Evolutionary conservation across 1,139 yeast species (phyloP), one percentile per base, ranked within the genome.

Genomic region (Eremothecium sinecaudum): DNA sequence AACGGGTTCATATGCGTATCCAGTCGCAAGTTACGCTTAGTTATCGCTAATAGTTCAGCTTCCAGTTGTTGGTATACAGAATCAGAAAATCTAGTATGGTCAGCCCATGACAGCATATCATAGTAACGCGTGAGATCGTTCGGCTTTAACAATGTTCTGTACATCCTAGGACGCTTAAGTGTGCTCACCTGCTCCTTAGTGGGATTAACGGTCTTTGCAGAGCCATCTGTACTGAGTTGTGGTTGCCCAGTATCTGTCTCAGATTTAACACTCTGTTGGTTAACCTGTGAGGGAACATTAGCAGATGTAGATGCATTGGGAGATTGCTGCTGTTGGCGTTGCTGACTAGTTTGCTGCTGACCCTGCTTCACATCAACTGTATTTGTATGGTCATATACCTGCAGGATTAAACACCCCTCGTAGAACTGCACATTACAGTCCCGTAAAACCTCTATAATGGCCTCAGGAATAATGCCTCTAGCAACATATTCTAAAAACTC

Each of bases 401-500:
- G 84, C 34, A 90, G 59, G 13, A 90, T 82, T 27, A 87, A 64
- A 52, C 94, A 83, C 0, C 97, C 96, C 56, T 87, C 96, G 54
- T 83, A 87, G 34, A 83, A 71, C 39, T 75, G 72, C 19, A 87
- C 73, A 11, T 87, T 79, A 30, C 90, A 82, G 54, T 87, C 97
- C 48, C 83, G 75, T 37, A 87, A 67, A 13, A 87, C 81, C 58
- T 87, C 97, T 47, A 87, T 75, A 55, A 90, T 76, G 13, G 92
- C 87, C 28, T 84, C 80, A 1, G 96, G 96, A 11, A 90, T 83
- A 48, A 78, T 78, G 37, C 87, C 94, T 39, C 73, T 63, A 12
- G 87, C 76, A 7, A 87, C 81, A 53, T 77, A 82, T 43, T 78
- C 77, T 42, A 90, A 63, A 49, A 90, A 90, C 34, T 73, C 79